phyloP scores from a whole-genome alignment of 768 basidiomycete species.

The Kwoniella shandongensis region DNA sequence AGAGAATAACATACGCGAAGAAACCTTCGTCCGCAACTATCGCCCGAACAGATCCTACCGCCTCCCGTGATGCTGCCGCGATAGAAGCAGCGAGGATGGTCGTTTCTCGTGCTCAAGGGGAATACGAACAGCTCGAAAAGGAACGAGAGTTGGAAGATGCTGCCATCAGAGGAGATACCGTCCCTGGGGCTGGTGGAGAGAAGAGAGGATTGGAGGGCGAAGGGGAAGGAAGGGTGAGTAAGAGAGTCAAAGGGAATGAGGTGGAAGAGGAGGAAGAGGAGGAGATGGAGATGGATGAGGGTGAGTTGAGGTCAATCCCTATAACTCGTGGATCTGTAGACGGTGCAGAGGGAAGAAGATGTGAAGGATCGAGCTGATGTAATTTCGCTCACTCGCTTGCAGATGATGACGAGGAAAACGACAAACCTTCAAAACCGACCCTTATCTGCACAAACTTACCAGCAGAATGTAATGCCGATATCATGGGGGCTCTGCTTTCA shows the following conservation, averaged over 20 bases:
- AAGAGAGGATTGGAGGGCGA: slow-evolving; percentile 61
- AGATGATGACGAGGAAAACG: slow-evolving; percentile 9
- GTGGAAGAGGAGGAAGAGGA: slow-evolving; percentile 82
- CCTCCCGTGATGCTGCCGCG: slow-evolving; percentile 51
- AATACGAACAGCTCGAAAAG: slow-evolving; percentile 56
- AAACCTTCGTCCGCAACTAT: slow-evolving; percentile 82
- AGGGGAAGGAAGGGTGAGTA: slow-evolving; percentile 63
- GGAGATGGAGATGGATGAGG: slow-evolving; percentile 69
- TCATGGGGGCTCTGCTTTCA: slow-evolving; percentile 83
- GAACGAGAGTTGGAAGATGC: slow-evolving; percentile 62
- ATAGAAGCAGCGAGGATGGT: slow-evolving; percentile 50
- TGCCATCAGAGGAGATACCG: slow-evolving; percentile 21
- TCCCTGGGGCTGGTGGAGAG: slow-evolving; percentile 55
- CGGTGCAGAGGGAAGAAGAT: slow-evolving; percentile 55
- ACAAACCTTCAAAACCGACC: slow-evolving; percentile 5
- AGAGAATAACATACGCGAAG: slow-evolving; percentile 92
- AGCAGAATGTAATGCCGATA: slow-evolving; percentile 82
- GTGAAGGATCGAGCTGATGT: slow-evolving; percentile 7
- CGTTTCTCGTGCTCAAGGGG: slow-evolving; percentile 55
- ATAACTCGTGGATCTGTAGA: background rate
- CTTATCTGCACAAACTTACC: slow-evolving; percentile 69
- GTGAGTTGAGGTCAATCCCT: slow-evolving; percentile 10
- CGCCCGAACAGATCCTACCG: slow-evolving; percentile 65
- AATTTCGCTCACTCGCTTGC: slow-evolving; percentile 36
- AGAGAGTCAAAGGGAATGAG: slow-evolving; percentile 67